Conservation (phyloP, 2,329 filamentous ascomycete genomes). For the Aspergillus oerlinghausenensis region DNA sequence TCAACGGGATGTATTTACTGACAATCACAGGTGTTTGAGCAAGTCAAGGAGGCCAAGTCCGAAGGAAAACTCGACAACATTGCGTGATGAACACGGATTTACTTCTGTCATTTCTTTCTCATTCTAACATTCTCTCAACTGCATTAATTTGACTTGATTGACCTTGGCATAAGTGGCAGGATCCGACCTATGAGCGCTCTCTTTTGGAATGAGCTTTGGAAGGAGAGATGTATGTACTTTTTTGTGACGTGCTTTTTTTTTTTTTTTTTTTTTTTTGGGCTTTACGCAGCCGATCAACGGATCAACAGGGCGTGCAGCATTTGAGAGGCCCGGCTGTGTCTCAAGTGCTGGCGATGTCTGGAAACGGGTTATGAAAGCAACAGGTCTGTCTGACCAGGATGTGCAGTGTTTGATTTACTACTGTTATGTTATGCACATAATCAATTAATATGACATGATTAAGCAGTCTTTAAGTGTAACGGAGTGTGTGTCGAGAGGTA, state of each 20-base stretch:
- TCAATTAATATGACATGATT: constrained; percentile 8
- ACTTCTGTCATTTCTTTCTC: constrained; percentile 8
- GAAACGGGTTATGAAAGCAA: constrained; percentile 11
- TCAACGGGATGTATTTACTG: constrained; percentile 9
- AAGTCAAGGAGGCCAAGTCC: constrained; percentile 77
- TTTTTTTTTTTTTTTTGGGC: no score
- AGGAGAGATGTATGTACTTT: constrained; percentile 12
- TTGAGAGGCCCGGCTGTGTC: constrained; percentile 20
- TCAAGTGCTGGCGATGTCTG: constrained; percentile 11
- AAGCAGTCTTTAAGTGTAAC: neutral
- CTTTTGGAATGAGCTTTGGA: constrained; percentile 13
- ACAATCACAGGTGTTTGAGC: constrained; percentile 71
- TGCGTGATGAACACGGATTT: constrained; percentile 21
- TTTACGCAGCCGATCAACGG: constrained; percentile 10
- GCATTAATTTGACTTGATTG: constrained; percentile 24
- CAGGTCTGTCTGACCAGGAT: constrained; percentile 5
- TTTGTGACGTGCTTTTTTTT: constrained; percentile 10
- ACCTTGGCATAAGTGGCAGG: constrained; percentile 22
- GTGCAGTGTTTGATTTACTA: constrained; percentile 9
- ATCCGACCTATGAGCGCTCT: constrained; percentile 17
- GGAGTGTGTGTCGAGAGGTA: no score
- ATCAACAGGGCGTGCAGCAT: neutral
- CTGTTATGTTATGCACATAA: constrained; percentile 19
- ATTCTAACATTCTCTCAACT: constrained; percentile 24
- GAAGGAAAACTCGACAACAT: constrained; percentile 61